These are phyloP conservation scores for Diddensiella caesifluorescens DNA, from an alignment of 805 yeast species.

Conservation along the genomic window DNA sequence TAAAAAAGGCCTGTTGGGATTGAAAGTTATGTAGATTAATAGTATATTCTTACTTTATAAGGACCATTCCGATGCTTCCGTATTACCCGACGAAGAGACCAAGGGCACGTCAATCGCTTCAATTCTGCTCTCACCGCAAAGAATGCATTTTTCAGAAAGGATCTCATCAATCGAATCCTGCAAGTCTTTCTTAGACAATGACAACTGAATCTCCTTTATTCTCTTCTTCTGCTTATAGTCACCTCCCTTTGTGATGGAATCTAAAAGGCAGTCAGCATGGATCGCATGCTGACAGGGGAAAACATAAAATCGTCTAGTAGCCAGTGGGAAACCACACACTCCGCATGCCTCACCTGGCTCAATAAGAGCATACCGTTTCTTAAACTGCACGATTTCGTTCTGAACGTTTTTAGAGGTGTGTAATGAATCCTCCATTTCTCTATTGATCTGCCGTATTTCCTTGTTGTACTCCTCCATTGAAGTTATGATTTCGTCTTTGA, in stretches of 20 bases:
- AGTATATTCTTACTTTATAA: conserved; percentile 2
- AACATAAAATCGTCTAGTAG: conserved; percentile 65
- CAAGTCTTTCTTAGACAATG: conserved; percentile 21
- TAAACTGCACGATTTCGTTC: conserved; percentile 47
- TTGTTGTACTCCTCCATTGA: conserved; percentile 72
- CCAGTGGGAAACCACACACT: conserved; percentile 61
- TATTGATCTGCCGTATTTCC: conserved; percentile 57
- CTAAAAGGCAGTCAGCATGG: conserved; percentile 82
- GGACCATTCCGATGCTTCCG: conserved; percentile 9
- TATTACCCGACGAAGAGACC: conserved; percentile 23
- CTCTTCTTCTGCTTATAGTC: conserved; percentile 63
- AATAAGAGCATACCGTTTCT: conserved; percentile 55
- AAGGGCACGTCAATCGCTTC: conserved; percentile 66
- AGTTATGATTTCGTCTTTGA: conserved; percentile 75
- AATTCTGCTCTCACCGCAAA: conserved; percentile 76
- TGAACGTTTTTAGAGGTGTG: conserved; percentile 53
- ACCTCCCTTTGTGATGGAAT: conserved; percentile 51
- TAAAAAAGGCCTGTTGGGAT: conserved; percentile 24
- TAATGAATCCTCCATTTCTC: conserved; percentile 73
- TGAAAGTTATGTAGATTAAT: not conserved
- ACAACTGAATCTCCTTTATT: conserved; percentile 47
- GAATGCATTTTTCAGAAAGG: conserved; percentile 59
- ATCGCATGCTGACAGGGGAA: conserved; percentile 90
- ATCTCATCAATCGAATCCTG: conserved; percentile 41
- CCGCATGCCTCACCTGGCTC: conserved; percentile 83